Conservation (phyloP, 2,329 filamentous ascomycete genomes). For the Aaosphaeria arxii region DNA sequence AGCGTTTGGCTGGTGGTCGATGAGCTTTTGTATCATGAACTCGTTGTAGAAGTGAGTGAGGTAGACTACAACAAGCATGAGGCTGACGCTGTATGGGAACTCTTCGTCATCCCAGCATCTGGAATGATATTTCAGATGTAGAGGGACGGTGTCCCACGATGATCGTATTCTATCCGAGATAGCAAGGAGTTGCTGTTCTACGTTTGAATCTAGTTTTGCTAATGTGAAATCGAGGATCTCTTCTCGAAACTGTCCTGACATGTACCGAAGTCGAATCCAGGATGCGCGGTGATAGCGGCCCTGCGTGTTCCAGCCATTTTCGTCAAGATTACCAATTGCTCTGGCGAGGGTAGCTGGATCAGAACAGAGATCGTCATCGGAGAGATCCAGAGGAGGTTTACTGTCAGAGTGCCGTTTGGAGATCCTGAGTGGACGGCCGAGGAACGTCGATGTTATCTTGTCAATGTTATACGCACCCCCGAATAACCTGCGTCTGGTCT, state of each 20-base stretch:
- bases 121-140: slow-evolving; percentile 27
- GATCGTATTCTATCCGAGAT: slow-evolving; percentile 25
- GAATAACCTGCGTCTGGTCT: slow-evolving; percentile 27
- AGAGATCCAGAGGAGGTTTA: slow-evolving; percentile 26
- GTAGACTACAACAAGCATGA: slow-evolving; percentile 35
- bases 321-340: slow-evolving; percentile 20
- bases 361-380: slow-evolving; percentile 23
- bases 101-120: slow-evolving; percentile 24
- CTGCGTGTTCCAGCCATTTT: slow-evolving; percentile 40
- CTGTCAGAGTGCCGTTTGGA: slow-evolving; percentile 29
- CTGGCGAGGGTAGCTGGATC: slow-evolving; percentile 10
- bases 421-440: slow-evolving; percentile 29
- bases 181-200: slow-evolving; percentile 20
- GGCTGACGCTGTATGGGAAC: slow-evolving; percentile 18
- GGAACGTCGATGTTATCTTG: slow-evolving; percentile 33
- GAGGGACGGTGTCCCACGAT: slow-evolving; percentile 24
- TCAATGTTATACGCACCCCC: slow-evolving; percentile 28
- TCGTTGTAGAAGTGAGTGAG: slow-evolving; percentile 34
- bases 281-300: slow-evolving; percentile 20
- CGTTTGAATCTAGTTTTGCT: slow-evolving; percentile 1
- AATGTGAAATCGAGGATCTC: slow-evolving; percentile 24
- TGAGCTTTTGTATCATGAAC: slow-evolving; percentile 33
- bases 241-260: slow-evolving; percentile 18
- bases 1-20: slow-evolving; percentile 20
- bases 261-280: slow-evolving; percentile 17